These are phyloP conservation scores for Serpula lacrymans DNA, from an alignment of 768 basidiomycete genomes.

Conservation along the genomic window DNA sequence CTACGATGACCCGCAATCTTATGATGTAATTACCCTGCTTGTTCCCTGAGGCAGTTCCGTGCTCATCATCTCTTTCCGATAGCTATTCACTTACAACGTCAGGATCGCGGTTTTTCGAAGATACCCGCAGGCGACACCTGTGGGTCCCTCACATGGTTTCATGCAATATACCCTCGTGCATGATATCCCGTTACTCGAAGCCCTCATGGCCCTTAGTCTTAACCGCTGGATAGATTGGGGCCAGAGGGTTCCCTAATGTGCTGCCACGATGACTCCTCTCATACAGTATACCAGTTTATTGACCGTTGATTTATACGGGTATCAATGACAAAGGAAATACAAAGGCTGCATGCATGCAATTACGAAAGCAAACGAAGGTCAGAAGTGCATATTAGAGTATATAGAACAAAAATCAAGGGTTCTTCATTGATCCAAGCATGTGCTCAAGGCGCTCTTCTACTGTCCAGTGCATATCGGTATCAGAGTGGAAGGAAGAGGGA, in stretches of 20 bases:
- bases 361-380: slow-evolving; percentile 10
- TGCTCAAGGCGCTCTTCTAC: slow-evolving; percentile 75
- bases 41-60: slow-evolving; percentile 1
- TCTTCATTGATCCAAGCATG: slow-evolving; percentile 49
- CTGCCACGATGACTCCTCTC: no score
- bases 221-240: slow-evolving; percentile 73
- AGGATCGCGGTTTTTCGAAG: slow-evolving; percentile 59
- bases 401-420: slow-evolving; percentile 19
- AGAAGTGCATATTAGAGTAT: slow-evolving; percentile 21
- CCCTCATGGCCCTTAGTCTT: slow-evolving; percentile 61
- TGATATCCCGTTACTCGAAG: slow-evolving; percentile 57
- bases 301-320: slow-evolving; percentile 30
- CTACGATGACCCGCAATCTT: slow-evolving; percentile 44
- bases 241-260: no score
- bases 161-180: slow-evolving; percentile 63
- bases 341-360: slow-evolving; percentile 5
- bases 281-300: slow-evolving; percentile 25
- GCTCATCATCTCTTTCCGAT: no score
- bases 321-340: slow-evolving; percentile 10
- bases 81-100: no score
- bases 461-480: slow-evolving; percentile 61
- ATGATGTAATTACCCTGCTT: slow-evolving; percentile 49
- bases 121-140: slow-evolving; percentile 47
- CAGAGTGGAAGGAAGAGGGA: slow-evolving; percentile 60
- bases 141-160: slow-evolving; percentile 63